Conservation (phyloP, 768 basidiomycete species). For the Auriculariales sp. region DNA sequence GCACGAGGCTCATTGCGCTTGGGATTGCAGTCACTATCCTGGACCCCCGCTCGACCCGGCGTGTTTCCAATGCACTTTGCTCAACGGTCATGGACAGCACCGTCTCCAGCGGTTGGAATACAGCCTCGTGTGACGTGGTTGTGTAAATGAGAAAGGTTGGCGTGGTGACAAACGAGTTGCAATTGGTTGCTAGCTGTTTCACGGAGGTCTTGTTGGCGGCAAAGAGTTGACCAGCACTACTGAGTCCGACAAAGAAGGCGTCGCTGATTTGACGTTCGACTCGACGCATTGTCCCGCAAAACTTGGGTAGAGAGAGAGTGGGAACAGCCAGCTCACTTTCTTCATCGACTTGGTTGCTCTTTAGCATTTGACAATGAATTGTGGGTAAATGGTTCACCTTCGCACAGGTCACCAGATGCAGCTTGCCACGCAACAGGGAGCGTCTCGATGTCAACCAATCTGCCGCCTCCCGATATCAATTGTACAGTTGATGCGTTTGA, state of each 20-base stretch:
- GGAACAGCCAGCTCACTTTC: constrained; percentile 10
- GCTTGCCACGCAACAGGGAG: constrained; percentile 1
- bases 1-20: constrained; percentile 72
- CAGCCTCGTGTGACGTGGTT: constrained; percentile 65
- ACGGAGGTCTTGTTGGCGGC: not conserved
- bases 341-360: constrained; percentile 8
- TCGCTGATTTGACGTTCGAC: constrained; percentile 13
- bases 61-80: constrained; percentile 34
- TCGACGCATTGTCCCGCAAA: constrained; percentile 31
- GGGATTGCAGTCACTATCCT: constrained; percentile 80
- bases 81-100: constrained; percentile 10
- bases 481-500: too few relatives aligned
- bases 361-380: not conserved
- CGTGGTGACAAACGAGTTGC: constrained; percentile 50
- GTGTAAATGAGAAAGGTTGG: constrained; percentile 76
- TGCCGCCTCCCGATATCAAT: not conserved
- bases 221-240: constrained; percentile 8
- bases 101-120: constrained; percentile 47
- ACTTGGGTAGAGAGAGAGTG: constrained; percentile 36
- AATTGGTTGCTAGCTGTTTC: constrained; percentile 16
- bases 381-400: not conserved
- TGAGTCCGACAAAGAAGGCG: constrained; percentile 45
- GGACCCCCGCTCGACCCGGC: constrained; percentile 81
- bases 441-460: not conserved
- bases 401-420: not conserved